Evolutionary conservation across 345 rosid species (phyloP).

Genomic region (Lenwebbia sp.): DNA sequence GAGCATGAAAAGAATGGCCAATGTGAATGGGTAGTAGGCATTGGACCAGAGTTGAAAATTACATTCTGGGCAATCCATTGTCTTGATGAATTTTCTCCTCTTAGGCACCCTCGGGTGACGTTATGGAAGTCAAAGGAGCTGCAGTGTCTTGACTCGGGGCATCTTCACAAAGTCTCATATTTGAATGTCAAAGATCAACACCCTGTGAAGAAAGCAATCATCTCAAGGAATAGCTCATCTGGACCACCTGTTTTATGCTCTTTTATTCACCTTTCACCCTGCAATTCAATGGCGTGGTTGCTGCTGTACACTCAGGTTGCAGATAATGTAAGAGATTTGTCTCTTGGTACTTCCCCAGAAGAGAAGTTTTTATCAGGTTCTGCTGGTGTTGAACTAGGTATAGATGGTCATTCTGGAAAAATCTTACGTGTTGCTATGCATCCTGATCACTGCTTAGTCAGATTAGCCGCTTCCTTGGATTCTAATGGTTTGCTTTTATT

Average conservation of each 20-base stretch:
- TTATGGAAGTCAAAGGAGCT: slow-evolving; percentile 54
- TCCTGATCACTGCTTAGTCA: slow-evolving; percentile 37
- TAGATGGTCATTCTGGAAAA: slow-evolving; percentile 59
- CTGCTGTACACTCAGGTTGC: slow-evolving; percentile 24
- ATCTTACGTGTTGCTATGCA: slow-evolving; percentile 56
- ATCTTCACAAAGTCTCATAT: slow-evolving; percentile 18
- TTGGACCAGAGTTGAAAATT: slow-evolving; percentile 56
- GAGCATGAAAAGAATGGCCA: slow-evolving; percentile 34
- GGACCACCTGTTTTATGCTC: slow-evolving; percentile 58
- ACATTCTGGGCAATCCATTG: slow-evolving; percentile 85
- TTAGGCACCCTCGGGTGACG: slow-evolving; percentile 67
- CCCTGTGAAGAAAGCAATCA: slow-evolving; percentile 42
- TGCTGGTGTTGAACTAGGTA: slow-evolving; percentile 23
- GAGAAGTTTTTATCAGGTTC: slow-evolving; percentile 19
- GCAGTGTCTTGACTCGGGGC: slow-evolving; percentile 18
- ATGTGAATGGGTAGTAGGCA: slow-evolving; percentile 87
- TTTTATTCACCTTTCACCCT: slow-evolving; percentile 38
- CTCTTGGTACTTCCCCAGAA: slow-evolving; percentile 15
- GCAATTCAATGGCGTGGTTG: slow-evolving; percentile 48
- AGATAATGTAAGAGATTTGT: slow-evolving; percentile 18
- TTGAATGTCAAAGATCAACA: slow-evolving; percentile 17
- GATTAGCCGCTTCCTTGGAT: slow-evolving; percentile 68
- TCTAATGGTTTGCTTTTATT: slow-evolving; percentile 62
- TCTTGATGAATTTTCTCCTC: slow-evolving; percentile 71
- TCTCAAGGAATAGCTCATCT: slow-evolving; percentile 37